These are phyloP conservation scores for Debaryomycetaceae sp. DNA, from an alignment of 1,139 yeast genomes.

Conservation along the genomic window DNA sequence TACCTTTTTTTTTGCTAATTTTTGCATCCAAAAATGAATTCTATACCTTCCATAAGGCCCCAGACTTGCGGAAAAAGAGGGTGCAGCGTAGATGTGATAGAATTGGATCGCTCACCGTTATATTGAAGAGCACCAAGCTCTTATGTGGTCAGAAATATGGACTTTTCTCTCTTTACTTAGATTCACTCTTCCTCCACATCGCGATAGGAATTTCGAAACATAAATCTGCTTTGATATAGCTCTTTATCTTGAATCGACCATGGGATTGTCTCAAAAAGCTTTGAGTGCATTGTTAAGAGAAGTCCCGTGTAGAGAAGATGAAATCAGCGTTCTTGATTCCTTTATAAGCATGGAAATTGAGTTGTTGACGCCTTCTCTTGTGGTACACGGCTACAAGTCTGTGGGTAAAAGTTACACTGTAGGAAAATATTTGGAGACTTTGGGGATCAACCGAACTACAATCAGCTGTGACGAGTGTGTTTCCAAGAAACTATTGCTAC, in stretches of 20 bases:
- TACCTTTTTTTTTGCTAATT: no score
- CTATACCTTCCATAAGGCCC: no score
- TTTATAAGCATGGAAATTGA: constrained; percentile 20
- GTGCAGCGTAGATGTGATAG: no score
- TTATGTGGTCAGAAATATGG: no score
- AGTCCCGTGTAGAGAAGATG: constrained; percentile 20
- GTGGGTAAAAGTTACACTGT: constrained; percentile 39
- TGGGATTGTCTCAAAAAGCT: constrained; percentile 1
- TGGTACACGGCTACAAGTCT: constrained; percentile 42
- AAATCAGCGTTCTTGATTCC: constrained; percentile 26
- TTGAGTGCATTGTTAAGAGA: constrained; percentile 6
- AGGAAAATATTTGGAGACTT: constrained; percentile 19
- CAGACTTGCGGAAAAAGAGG: no score
- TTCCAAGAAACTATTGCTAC: constrained; percentile 36
- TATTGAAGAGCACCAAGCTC: no score
- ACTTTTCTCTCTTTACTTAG: neutral
- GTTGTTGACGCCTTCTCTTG: constrained; percentile 25
- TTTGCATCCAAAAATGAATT: no score
- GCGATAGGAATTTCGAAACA: neutral
- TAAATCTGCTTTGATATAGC: constrained; percentile 7
- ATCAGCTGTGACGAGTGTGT: constrained; percentile 41
- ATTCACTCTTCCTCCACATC: neutral
- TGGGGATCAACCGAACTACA: constrained; percentile 23
- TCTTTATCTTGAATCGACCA: neutral
- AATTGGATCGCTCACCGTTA: no score